Evolutionary conservation across 805 yeast genomes (phyloP), one percentile per base, ranked within the genome.

Genomic region (Ogataea thermomethanolica): DNA sequence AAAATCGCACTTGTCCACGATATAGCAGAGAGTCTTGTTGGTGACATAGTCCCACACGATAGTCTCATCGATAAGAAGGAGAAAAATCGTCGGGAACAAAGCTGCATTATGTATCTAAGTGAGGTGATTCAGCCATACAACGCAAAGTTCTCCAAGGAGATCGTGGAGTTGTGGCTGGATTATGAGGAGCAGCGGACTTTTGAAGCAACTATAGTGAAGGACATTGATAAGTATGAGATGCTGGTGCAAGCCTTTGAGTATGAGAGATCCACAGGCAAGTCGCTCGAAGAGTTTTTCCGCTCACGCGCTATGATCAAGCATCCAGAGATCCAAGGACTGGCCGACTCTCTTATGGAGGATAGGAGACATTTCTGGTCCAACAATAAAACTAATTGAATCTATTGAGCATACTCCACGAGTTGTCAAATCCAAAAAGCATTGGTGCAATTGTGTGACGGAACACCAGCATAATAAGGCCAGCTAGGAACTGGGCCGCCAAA

Each of bases 191-290:
- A 86, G 51, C 71, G 87, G 50, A 77, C 82, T 30, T 60, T 77
- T 20, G 98, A 91, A 62, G 96, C 97, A 9, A 71, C 81, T 39
- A 86, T 87, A 51, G 96, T 91, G 48, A 91, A 91, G 66, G 97
- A 91, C 62, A 79, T 93, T 45, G 98, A 91, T 64, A 91, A 91
- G 69, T 84, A 77, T 57, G 97, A 89, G 64, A 76, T 89, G 76
- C 69, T 85, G 49, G 74, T 84, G 50, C 87, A 86, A 66, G 82
- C 90, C 28, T 79, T 79, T 73, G 86, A 89, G 62, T 91, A 90
- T 58, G 96, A 88, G 66, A 81, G 78, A 51, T 68, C 69, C 48
- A 74, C 70, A 51, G 73, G 79, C 8, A 74, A 74, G 45, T 79
- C 78, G 51, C 70, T 91, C 45, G 68, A 71, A 35, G 89, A 86